Conservation (phyloP, 345 rosid species). For the Pugionium cornutum region DNA sequence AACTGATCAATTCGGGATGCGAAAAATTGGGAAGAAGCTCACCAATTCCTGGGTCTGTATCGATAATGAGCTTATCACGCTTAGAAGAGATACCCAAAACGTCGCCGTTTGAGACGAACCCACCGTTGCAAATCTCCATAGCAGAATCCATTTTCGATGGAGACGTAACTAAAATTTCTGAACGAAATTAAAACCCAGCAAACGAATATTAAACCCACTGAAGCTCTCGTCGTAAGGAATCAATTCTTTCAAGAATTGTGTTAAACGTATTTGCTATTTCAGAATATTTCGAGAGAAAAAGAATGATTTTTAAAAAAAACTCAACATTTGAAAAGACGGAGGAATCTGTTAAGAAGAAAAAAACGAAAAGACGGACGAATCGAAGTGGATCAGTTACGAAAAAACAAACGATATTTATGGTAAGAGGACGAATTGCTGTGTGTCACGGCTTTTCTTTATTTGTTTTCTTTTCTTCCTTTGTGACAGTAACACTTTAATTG, state of each 20-base stretch:
- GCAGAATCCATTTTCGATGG: constrained; percentile 37
- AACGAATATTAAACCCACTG: neutral
- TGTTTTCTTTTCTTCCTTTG: too few species aligned
- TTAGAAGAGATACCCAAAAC: constrained; percentile 34
- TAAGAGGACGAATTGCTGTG: too few species aligned
- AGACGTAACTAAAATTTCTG: neutral
- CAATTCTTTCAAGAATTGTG: neutral
- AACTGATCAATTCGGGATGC: neutral
- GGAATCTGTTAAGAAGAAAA: too few species aligned
- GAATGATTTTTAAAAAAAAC: too few species aligned
- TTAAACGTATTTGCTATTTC: too few species aligned
- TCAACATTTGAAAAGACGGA: too few species aligned
- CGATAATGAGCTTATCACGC: constrained; percentile 79
- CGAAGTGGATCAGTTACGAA: too few species aligned
- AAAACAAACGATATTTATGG: too few species aligned
- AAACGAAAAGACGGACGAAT: too few species aligned
- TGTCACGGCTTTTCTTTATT: too few species aligned
- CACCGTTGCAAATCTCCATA: constrained; percentile 33
- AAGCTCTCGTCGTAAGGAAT: neutral
- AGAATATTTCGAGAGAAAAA: too few species aligned
- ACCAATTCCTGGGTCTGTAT: constrained; percentile 99
- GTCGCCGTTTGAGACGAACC: constrained; percentile 35
- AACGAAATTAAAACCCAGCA: constrained; percentile 1
- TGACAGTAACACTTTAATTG: too few species aligned
- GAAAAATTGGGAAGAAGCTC: constrained; percentile 26